Conservation (phyloP, 108 stramenopile genomes). For the Chaetoceros muelleri region DNA sequence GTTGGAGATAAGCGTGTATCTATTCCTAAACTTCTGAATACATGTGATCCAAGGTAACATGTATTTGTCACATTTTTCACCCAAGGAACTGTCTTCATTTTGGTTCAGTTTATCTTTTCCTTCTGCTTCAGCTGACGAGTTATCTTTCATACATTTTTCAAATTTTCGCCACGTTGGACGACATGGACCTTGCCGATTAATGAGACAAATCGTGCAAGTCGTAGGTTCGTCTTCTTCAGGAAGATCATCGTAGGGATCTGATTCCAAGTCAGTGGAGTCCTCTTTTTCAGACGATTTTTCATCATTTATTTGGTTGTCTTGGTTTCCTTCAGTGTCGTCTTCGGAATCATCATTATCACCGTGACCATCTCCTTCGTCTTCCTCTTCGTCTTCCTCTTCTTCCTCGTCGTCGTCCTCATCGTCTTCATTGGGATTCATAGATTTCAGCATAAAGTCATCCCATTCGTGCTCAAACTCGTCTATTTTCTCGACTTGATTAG, state of each 20-base stretch:
- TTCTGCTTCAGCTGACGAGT: slow-evolving; percentile 23
- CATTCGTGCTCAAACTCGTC: too few relatives aligned
- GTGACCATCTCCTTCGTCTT: too few relatives aligned
- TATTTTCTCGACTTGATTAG: too few relatives aligned
- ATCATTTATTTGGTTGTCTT: too few relatives aligned
- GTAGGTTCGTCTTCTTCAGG: slow-evolving; percentile 73
- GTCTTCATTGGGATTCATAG: too few relatives aligned
- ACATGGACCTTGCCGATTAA: slow-evolving; percentile 83
- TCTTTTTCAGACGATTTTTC: too few relatives aligned
- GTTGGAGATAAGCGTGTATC: slow-evolving; percentile 52
- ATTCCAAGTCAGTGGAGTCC: too few relatives aligned
- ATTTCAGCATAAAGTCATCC: too few relatives aligned
- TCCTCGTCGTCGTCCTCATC: too few relatives aligned
- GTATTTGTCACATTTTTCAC: slow-evolving; percentile 46
- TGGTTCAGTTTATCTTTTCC: slow-evolving; percentile 15
- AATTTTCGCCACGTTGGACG: slow-evolving; percentile 70
- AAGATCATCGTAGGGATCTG: slow-evolving; percentile 52
- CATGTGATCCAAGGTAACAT: slow-evolving; percentile 71
- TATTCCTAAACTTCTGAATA: slow-evolving; percentile 48
- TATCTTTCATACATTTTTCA: slow-evolving; percentile 77
- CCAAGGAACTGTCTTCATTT: slow-evolving; percentile 21
- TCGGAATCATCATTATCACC: too few relatives aligned
- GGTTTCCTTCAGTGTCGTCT: too few relatives aligned
- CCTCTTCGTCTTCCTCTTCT: too few relatives aligned
- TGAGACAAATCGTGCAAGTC: slow-evolving; percentile 69